These are phyloP conservation scores for Cynanchum wilfordii DNA, from an alignment of 257 asterid species.

Conservation along the genomic window DNA sequence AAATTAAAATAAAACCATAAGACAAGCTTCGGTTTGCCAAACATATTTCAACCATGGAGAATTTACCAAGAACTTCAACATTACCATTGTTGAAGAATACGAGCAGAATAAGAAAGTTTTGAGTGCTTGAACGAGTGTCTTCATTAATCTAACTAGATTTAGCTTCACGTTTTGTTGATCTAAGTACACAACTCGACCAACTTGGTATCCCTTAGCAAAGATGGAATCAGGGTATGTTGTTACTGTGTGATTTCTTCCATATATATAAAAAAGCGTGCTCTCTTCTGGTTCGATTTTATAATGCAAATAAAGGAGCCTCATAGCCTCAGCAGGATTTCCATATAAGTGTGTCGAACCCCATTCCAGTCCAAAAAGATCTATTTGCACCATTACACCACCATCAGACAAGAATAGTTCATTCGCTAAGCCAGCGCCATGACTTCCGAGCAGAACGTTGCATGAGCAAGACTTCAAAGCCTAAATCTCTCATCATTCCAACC, in stretches of 20 bases:
- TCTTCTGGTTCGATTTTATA: slow-evolving; percentile 49
- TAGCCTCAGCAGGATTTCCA: slow-evolving; percentile 36
- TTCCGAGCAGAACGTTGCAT: slow-evolving; percentile 43
- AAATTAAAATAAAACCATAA: too few relatives aligned
- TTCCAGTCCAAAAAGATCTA: slow-evolving; percentile 38
- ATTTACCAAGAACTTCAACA: too few relatives aligned
- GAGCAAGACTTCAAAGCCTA: slow-evolving; percentile 50
- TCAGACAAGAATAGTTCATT: slow-evolving; percentile 43
- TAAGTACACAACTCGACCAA: slow-evolving; percentile 30
- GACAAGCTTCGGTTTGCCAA: too few relatives aligned
- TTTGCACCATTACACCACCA: slow-evolving; percentile 43
- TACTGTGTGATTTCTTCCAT: slow-evolving; percentile 30
- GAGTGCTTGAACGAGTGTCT: slow-evolving; percentile 40
- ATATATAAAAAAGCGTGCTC: slow-evolving; percentile 36
- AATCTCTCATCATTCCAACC: slow-evolving; percentile 26
- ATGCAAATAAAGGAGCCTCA: slow-evolving; percentile 35
- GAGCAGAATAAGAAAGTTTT: too few relatives aligned
- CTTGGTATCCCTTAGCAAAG: slow-evolving; percentile 31
- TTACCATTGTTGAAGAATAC: too few relatives aligned
- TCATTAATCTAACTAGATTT: slow-evolving; percentile 36
- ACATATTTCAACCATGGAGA: too few relatives aligned
- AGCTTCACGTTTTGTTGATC: slow-evolving; percentile 37
- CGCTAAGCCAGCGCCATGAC: slow-evolving; percentile 53
- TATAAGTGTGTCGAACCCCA: slow-evolving; percentile 31
- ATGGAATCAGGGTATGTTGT: slow-evolving; percentile 32